Evolutionary conservation across 495 filamentous ascomycete genomes (phyloP).

Genomic region (Durotheca rogersii): DNA sequence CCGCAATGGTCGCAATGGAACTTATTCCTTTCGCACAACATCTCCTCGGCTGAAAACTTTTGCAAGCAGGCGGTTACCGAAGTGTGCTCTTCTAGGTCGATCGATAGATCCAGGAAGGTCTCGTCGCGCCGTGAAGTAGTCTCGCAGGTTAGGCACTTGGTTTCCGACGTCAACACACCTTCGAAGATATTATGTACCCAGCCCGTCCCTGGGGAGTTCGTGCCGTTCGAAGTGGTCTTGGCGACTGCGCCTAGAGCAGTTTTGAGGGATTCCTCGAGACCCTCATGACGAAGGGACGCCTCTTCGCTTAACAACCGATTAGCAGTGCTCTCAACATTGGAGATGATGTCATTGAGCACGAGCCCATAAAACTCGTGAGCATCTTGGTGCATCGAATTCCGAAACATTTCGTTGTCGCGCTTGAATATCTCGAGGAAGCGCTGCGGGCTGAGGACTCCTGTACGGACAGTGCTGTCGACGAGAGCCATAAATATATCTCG

Average conservation of each 20-base stretch:
- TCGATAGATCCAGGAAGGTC: conserved; percentile 91
- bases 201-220: conserved; percentile 57
- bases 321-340: conserved; percentile 84
- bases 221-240: conserved; percentile 41
- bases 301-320: conserved; percentile 56
- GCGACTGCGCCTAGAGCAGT: conserved; percentile 47
- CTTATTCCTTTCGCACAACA: conserved; percentile 98
- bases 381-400: conserved; percentile 95
- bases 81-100: conserved; percentile 92
- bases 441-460: conserved; percentile 89
- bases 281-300: conserved; percentile 38
- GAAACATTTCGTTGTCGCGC: conserved; percentile 96
- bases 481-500: conserved; percentile 96
- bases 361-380: conserved; percentile 96
- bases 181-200: conserved; percentile 99
- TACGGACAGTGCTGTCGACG: conserved; percentile 75
- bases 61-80: conserved; percentile 93
- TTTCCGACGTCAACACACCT: conserved; percentile 91
- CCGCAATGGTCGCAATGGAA: conserved; percentile 98
- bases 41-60: conserved; percentile 96
- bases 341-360: conserved; percentile 92
- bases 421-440: conserved; percentile 92
- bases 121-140: conserved; percentile 94
- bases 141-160: conserved; percentile 93
- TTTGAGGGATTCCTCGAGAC: conserved; percentile 42